Evolutionary conservation across 805 yeast genomes (phyloP).

Genomic region (Yarrowia osloensis): DNA sequence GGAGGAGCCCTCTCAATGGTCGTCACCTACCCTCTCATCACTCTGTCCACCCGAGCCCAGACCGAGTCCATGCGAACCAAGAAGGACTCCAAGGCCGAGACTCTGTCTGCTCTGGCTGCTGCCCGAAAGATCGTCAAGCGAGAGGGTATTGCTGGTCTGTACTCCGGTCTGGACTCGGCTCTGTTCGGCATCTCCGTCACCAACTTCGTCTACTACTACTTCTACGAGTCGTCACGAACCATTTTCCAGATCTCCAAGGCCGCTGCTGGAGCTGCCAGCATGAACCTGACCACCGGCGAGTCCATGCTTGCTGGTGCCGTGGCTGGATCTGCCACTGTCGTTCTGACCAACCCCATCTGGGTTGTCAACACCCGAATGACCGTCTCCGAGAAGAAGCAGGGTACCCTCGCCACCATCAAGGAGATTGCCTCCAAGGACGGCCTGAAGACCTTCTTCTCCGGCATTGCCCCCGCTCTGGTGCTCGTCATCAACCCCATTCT

Average conservation of each 20-base stretch:
- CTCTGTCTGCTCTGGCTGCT: slow-evolving; percentile 43
- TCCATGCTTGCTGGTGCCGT: slow-evolving; percentile 76
- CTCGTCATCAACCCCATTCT: slow-evolving; percentile 86
- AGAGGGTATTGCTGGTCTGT: slow-evolving; percentile 69
- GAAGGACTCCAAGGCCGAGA: slow-evolving; percentile 35
- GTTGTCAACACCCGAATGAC: slow-evolving; percentile 91
- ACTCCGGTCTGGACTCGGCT: slow-evolving; percentile 87
- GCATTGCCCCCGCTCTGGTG: slow-evolving; percentile 83
- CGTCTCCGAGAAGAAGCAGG: slow-evolving; percentile 49
- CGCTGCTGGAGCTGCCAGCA: slow-evolving; percentile 40
- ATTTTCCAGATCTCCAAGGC: slow-evolving; percentile 35
- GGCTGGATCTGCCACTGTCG: slow-evolving; percentile 84
- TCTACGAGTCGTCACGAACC: slow-evolving; percentile 68
- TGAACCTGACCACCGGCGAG: slow-evolving; percentile 57
- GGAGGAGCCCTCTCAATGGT: slow-evolving; percentile 89
- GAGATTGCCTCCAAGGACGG: slow-evolving; percentile 75
- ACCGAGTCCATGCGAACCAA: slow-evolving; percentile 49
- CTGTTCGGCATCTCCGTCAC: slow-evolving; percentile 81
- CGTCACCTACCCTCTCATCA: slow-evolving; percentile 86
- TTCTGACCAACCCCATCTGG: slow-evolving; percentile 89
- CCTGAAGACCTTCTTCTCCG: slow-evolving; percentile 69
- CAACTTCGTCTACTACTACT: slow-evolving; percentile 86
- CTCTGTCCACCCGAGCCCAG: slow-evolving; percentile 85
- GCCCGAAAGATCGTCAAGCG: slow-evolving; percentile 52
- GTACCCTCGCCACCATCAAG: slow-evolving; percentile 58